Evolutionary conservation across 441 rosid genomes (phyloP).

Genomic region (Jatropha podagrica): DNA sequence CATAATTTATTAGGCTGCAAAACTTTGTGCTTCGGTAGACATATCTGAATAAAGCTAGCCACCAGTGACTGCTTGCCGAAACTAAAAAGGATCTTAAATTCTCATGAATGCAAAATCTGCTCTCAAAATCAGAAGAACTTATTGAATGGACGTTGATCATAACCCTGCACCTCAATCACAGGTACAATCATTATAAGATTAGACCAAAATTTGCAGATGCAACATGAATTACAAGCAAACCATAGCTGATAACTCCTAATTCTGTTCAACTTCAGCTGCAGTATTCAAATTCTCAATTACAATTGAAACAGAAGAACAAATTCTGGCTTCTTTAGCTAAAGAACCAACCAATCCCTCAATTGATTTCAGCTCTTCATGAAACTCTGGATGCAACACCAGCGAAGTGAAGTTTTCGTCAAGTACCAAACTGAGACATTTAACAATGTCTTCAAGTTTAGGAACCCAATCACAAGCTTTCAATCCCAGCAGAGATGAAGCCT

Average conservation of each 20-base stretch:
- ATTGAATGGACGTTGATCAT: background rate
- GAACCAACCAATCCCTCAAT: constrained; percentile 44
- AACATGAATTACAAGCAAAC: background rate
- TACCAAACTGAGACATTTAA: constrained; percentile 54
- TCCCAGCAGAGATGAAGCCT: constrained; percentile 52
- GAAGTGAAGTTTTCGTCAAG: constrained; percentile 76
- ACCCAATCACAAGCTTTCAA: constrained; percentile 73
- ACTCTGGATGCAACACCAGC: constrained; percentile 58
- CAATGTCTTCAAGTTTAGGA: constrained; percentile 65
- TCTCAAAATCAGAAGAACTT: background rate
- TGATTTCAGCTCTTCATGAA: constrained; percentile 67
- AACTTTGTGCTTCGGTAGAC: background rate
- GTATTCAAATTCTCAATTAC: constrained; percentile 47
- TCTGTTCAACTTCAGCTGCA: constrained; percentile 35
- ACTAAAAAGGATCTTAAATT: background rate
- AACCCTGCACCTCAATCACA: background rate
- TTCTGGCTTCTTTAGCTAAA: constrained; percentile 61
- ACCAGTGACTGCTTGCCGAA: background rate
- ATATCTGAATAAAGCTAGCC: background rate
- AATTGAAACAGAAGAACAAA: constrained; percentile 46
- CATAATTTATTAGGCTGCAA: background rate
- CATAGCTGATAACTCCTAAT: constrained; percentile 20
- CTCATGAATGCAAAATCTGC: background rate
- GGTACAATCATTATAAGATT: background rate
- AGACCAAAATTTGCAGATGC: background rate